These are phyloP conservation scores for Aureobasidium sp. DNA, from an alignment of 2,329 filamentous ascomycete species.

Conservation along the genomic window DNA sequence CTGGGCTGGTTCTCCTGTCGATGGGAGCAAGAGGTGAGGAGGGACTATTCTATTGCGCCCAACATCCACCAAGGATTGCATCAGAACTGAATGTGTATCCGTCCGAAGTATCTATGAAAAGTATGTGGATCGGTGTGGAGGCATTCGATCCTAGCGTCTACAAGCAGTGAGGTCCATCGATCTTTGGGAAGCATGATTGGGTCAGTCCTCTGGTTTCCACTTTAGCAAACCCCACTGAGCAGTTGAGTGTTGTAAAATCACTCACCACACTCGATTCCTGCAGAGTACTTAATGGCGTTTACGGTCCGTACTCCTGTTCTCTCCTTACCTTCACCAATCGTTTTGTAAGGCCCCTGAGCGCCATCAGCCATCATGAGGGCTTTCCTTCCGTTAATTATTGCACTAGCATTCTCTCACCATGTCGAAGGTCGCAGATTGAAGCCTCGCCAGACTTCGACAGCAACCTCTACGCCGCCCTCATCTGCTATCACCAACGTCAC, in stretches of 20 bases:
- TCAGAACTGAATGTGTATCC: background rate
- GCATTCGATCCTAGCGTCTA: background rate
- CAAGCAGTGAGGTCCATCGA: background rate
- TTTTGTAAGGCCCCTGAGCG: background rate
- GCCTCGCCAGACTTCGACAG: background rate
- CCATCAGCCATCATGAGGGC: background rate
- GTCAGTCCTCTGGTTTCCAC: background rate
- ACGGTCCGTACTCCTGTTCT: background rate
- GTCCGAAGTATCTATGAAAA: background rate
- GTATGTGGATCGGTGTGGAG: background rate
- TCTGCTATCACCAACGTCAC: background rate
- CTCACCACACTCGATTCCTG: background rate
- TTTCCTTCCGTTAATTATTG: background rate
- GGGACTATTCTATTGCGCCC: background rate
- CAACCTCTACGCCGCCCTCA: background rate
- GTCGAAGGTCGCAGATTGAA: background rate
- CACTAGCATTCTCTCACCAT: background rate
- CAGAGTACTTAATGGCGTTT: constrained; percentile 3
- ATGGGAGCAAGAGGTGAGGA: background rate
- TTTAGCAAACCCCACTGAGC: background rate
- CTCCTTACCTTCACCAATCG: constrained; percentile 5
- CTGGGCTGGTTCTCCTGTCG: background rate
- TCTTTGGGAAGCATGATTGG: background rate
- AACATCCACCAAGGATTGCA: background rate
- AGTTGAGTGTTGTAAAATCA: background rate